phyloP scores from a whole-genome alignment of 1,284 basidiomycete species.

The Leccinum huronense region DNA sequence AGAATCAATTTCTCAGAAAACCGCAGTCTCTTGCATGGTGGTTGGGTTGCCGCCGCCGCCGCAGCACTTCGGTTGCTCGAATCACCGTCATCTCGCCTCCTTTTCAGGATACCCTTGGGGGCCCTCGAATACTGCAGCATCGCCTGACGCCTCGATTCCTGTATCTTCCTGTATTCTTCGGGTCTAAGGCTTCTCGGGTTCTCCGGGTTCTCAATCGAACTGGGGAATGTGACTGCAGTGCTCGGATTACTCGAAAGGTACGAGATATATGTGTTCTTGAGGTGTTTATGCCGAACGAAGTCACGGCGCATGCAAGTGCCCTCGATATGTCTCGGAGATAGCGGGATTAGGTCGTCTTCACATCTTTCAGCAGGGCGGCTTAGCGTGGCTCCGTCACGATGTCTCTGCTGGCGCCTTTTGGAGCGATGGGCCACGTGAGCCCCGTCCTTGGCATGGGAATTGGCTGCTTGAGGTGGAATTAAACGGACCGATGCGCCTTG shows the following conservation, averaged over 20 bases:
- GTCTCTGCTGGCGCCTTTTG: constrained; percentile 16
- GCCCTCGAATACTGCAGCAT: constrained; percentile 27
- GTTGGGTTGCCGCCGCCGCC: neutral
- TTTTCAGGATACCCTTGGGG: constrained; percentile 33
- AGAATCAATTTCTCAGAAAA: constrained; percentile 19
- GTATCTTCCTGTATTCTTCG: constrained; percentile 29
- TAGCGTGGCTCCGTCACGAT: neutral
- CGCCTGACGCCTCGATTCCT: constrained; percentile 33
- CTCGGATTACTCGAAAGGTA: constrained; percentile 23
- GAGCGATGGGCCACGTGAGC: constrained; percentile 8
- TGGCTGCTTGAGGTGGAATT: neutral
- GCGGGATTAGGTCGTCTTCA: constrained; percentile 26
- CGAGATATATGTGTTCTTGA: constrained; percentile 34
- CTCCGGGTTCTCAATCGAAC: constrained; percentile 24
- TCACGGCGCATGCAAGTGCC: constrained; percentile 27
- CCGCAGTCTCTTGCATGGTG: constrained; percentile 28
- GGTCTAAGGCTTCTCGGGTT: constrained; percentile 22
- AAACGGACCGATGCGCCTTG: neutral
- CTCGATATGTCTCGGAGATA: constrained; percentile 29
- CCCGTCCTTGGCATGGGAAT: constrained; percentile 13
- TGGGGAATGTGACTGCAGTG: constrained; percentile 17
- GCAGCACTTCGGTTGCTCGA: neutral
- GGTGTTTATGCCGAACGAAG: constrained; percentile 30
- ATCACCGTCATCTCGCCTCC: constrained; percentile 27
- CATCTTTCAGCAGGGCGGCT: constrained; percentile 10